Percentiles rank a stretch among this genome's conserved stretches.
These are phyloP conservation scores for Phytophthora ramorum DNA, from an alignment of 352 stramenopile species.

Conservation along the genomic window DNA sequence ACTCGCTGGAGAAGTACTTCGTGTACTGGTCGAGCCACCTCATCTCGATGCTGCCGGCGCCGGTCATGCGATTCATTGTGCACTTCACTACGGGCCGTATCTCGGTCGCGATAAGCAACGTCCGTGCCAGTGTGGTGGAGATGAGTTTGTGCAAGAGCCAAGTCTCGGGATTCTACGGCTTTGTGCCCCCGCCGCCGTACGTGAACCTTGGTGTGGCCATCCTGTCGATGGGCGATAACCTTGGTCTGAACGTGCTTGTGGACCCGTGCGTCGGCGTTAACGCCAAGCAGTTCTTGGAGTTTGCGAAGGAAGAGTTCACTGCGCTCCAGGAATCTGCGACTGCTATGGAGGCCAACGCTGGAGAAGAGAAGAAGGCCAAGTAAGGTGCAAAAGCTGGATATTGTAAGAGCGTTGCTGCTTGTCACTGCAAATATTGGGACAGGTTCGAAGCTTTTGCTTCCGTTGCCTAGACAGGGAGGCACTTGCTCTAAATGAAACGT, in stretches of 20 bases:
- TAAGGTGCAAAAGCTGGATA: slow-evolving; percentile 13
- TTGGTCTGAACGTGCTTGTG: slow-evolving; percentile 80
- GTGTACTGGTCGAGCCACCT: slow-evolving; percentile 69
- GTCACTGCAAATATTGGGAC: slow-evolving; percentile 1
- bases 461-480: slow-evolving; percentile 2
- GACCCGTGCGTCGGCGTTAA: slow-evolving; percentile 73
- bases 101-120: slow-evolving; percentile 75
- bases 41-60: slow-evolving; percentile 58
- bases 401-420: neutral
- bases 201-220: slow-evolving; percentile 84
- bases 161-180: slow-evolving; percentile 72
- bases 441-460: slow-evolving; percentile 12
- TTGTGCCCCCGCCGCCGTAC: slow-evolving; percentile 78
- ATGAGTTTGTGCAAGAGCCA: slow-evolving; percentile 61
- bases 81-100: slow-evolving; percentile 65
- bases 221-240: slow-evolving; percentile 70
- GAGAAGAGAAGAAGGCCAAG: slow-evolving; percentile 42
- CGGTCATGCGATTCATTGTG: slow-evolving; percentile 59
- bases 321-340: slow-evolving; percentile 46
- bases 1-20: slow-evolving; percentile 82
- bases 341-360: slow-evolving; percentile 35
- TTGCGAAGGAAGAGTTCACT: slow-evolving; percentile 72
- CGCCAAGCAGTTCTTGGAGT: slow-evolving; percentile 68
- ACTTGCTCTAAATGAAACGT: slow-evolving; percentile 26
- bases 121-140: slow-evolving; percentile 61